These are phyloP conservation scores for Suillus sp. DNA, from an alignment of 768 basidiomycete species.

Conservation along the genomic window DNA sequence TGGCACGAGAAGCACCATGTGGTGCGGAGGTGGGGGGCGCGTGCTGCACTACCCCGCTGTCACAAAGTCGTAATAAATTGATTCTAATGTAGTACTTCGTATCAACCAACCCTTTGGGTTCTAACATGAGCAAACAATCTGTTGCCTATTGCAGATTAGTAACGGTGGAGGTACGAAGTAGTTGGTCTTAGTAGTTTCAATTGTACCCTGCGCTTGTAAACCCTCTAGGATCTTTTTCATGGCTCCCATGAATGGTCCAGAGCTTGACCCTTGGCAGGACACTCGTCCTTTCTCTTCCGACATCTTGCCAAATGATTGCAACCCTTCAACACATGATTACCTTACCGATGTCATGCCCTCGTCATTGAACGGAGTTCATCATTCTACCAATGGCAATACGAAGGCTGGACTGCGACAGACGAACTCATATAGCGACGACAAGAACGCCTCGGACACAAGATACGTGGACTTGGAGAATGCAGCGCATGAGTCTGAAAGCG, in stretches of 20 bases:
- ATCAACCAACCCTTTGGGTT: background rate
- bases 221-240: background rate
- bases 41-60: too few relatives aligned
- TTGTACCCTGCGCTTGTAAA: background rate
- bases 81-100: too few relatives aligned
- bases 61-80: too few relatives aligned
- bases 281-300: background rate
- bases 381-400: slow-evolving; percentile 24
- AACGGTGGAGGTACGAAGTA: background rate
- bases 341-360: background rate
- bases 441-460: slow-evolving; percentile 14
- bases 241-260: background rate
- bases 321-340: background rate
- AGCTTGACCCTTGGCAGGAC: slow-evolving; percentile 2
- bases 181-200: background rate
- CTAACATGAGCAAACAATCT: slow-evolving; percentile 3
- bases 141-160: background rate
- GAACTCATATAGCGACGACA: slow-evolving; percentile 1
- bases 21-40: too few relatives aligned
- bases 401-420: background rate
- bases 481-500: slow-evolving; percentile 9
- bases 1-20: too few relatives aligned
- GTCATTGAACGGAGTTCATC: background rate
- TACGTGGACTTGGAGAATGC: slow-evolving; percentile 14
- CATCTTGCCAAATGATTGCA: background rate